A percentile compares a stretch with the other conserved stretches of the same genome.
phyloP scores from a whole-genome alignment of 176 grass and related monocot species.

The Metroxylon sagu region DNA sequence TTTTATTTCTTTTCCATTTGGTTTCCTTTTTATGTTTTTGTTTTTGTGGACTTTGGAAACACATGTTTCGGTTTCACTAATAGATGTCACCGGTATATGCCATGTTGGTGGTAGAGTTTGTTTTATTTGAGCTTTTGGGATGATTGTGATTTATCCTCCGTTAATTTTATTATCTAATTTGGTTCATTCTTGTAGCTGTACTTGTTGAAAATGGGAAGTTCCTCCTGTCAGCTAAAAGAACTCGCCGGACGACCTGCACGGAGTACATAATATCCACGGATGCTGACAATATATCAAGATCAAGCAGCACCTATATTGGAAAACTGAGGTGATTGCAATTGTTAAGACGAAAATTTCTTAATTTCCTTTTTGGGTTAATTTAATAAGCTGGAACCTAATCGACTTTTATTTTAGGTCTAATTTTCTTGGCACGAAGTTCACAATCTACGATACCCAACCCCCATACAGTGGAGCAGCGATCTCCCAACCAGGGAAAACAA shows the following conservation, averaged over 20 bases:
- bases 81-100: no score
- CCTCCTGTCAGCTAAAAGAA: slow-evolving; percentile 21
- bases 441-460: slow-evolving; percentile 17
- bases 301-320: slow-evolving; percentile 22
- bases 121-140: neutral
- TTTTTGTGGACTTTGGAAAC: no score
- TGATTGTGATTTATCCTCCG: neutral
- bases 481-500: slow-evolving; percentile 13
- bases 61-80: no score
- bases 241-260: slow-evolving; percentile 17
- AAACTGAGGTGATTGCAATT: slow-evolving; percentile 12
- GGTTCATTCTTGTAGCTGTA: slow-evolving; percentile 6
- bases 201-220: slow-evolving; percentile 24
- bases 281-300: slow-evolving; percentile 14
- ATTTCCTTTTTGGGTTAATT: no score
- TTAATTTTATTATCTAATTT: neutral
- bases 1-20: no score
- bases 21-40: no score
- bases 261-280: slow-evolving; percentile 20
- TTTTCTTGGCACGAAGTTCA: slow-evolving; percentile 18
- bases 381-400: no score
- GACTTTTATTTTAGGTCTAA: slow-evolving; percentile 7
- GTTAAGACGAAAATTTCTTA: neutral
- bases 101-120: neutral
- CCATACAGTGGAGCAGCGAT: neutral